phyloP scores from a whole-genome alignment of 208 protist species.

The Tetramitus jugosus region DNA sequence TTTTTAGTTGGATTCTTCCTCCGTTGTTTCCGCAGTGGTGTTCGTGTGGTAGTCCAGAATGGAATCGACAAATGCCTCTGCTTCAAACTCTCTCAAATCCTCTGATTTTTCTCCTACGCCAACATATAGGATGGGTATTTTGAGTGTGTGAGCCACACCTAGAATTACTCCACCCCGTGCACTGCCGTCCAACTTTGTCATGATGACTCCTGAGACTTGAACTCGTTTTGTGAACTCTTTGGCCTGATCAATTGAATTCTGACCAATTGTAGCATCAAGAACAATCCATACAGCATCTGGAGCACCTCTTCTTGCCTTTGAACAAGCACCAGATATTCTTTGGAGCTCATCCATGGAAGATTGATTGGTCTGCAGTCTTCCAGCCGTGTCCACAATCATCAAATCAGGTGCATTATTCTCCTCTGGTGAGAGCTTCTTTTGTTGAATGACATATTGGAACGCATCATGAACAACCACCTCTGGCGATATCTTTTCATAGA shows the following conservation, averaged over 20 bases:
- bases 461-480: slow-evolving; percentile 6
- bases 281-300: slow-evolving; percentile 13
- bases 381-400: slow-evolving; percentile 7
- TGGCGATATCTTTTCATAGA: background rate
- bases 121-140: slow-evolving; percentile 7
- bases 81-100: background rate
- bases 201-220: background rate
- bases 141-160: background rate
- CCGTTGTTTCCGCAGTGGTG: too few relatives aligned
- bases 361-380: slow-evolving; percentile 9
- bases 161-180: slow-evolving; percentile 9
- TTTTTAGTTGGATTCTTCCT: too few relatives aligned
- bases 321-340: background rate
- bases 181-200: slow-evolving; percentile 15
- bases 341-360: background rate
- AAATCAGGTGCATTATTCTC: background rate
- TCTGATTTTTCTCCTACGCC: background rate
- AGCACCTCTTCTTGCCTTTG: background rate
- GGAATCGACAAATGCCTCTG: slow-evolving; percentile 15
- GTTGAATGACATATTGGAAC: background rate
- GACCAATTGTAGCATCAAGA: slow-evolving; percentile 16
- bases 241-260: slow-evolving; percentile 11
- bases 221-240: slow-evolving; percentile 7
- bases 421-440: background rate
- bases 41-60: too few relatives aligned